Evolutionary conservation across 2,329 filamentous ascomycete genomes (phyloP), one percentile per base, ranked within the genome.

Genomic region (Ilyonectria destructans): DNA sequence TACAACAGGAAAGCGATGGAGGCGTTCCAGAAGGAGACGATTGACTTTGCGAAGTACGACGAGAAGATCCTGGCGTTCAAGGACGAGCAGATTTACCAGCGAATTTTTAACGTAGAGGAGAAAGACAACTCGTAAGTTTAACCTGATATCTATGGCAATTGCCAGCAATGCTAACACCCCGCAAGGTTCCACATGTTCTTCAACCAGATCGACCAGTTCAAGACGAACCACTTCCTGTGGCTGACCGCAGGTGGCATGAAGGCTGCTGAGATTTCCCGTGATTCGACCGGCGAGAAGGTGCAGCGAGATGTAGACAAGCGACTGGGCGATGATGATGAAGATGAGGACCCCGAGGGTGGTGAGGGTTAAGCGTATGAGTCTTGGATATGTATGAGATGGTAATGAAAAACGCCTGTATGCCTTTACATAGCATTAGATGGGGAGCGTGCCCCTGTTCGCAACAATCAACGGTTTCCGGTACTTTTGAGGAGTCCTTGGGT

Each of bases 91-190:
- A 98, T 99, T 68, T 99, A 99, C 79, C 90, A 93, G 76, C 88
- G 94, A 26, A 97, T 98, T 73, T 98, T 97, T 81, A 88, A 92
- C 29, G 92, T 97, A 59, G 96, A 98, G 81, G 93, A 96, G 82
- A 90, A 92, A 79, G 92, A 94, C 71, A 95, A 96, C 78, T 89
- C 93, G 93, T 96, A 86, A 89, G 93, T 89, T 43, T 4, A 33
- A 33, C 17, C 31, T 7, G 9, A 15, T 49, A 4, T 13, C 37
- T 13, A 23, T 48, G 4, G n/a, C 17, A 8, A 26, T 43, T 17
- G 48, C 33, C 56, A 17, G 33, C 56, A 48, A 52, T 52, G 26
- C 73, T 74, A 70, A 74, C 69, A 61, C 31, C 1, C 8, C 17
- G 58, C 21, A 73, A 93, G 91, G 17, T 95, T 95, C 81, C 90